phyloP scores from a whole-genome alignment of 2,329 filamentous ascomycete genomes.

The Graphiopsis chlorocephala region DNA sequence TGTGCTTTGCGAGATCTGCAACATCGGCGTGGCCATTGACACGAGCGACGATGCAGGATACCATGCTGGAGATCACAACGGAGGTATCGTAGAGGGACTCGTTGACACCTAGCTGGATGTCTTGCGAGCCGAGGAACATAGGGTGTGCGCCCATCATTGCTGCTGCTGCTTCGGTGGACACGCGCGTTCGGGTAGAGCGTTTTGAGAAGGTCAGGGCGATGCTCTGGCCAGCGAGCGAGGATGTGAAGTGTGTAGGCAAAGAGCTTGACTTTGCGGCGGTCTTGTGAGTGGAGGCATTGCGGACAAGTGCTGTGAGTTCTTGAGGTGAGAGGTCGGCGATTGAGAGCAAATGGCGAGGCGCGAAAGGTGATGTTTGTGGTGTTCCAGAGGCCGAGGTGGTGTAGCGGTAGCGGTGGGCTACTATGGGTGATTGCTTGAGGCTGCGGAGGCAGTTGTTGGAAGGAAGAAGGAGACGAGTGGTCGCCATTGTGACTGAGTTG shows the following conservation, averaged over 20 bases:
- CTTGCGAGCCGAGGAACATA: conserved; percentile 94
- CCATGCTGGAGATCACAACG: conserved; percentile 80
- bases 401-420: conserved; percentile 25
- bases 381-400: conserved; percentile 30
- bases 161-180: conserved; percentile 90
- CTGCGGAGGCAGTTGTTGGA: conserved; percentile 21
- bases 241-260: conserved; percentile 57
- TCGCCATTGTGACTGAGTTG: conserved; percentile 19
- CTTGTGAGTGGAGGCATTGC: conserved; percentile 78
- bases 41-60: conserved; percentile 48
- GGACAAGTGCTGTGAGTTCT: conserved; percentile 79
- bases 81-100: conserved; percentile 93
- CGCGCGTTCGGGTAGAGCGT: conserved; percentile 85
- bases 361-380: conserved; percentile 52
- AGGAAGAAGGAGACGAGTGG: conserved; percentile 25
- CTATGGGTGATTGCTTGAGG: conserved; percentile 17
- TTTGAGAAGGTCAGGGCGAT: conserved; percentile 98
- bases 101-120: conserved; percentile 95
- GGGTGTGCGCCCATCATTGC: conserved; percentile 85
- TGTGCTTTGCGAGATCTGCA: conserved; percentile 48
- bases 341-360: conserved; percentile 84
- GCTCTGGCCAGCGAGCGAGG: conserved; percentile 69
- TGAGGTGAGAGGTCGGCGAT: conserved; percentile 78
- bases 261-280: conserved; percentile 66
- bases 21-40: conserved; percentile 53